Conservation (phyloP, 148 eudicot species). For the Persicaria maculosa region DNA sequence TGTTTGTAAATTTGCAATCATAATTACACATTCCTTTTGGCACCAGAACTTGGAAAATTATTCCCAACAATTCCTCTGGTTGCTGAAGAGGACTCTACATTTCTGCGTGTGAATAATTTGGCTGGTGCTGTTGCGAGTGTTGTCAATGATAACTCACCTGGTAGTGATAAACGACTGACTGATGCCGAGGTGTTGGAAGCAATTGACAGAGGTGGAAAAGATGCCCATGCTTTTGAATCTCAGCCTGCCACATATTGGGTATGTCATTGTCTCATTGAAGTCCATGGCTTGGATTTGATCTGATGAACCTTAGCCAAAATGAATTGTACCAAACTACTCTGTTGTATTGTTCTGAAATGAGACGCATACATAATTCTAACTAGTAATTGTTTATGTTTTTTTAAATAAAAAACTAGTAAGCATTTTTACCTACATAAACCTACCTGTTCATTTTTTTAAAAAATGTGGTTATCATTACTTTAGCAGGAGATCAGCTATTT, state of each 20-base stretch:
- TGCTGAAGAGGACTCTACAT: conserved; percentile 96
- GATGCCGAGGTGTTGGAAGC: conserved; percentile 72
- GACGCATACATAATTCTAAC: not conserved
- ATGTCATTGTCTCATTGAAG: conserved; percentile 12
- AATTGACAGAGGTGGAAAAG: conserved; percentile 89
- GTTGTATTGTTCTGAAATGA: not conserved
- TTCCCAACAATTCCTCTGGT: conserved; percentile 90
- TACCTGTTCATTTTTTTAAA: not conserved
- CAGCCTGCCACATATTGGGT: conserved; percentile 95
- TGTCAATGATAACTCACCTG: conserved; percentile 40
- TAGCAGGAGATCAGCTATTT: not conserved
- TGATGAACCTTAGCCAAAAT: not conserved
- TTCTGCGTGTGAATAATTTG: conserved; percentile 65
- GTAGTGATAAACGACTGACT: conserved; percentile 29
- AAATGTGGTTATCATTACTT: not conserved
- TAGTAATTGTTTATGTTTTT: not conserved
- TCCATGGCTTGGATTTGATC: not conserved
- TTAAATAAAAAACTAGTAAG: not conserved
- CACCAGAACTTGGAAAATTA: conserved; percentile 54
- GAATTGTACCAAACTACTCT: not conserved
- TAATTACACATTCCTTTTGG: conserved; percentile 9
- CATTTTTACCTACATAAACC: not conserved
- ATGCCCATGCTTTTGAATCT: conserved; percentile 49
- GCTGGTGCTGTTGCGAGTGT: conserved; percentile 52
- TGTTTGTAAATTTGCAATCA: not conserved